These are phyloP conservation scores for Ogataea salicorniae DNA, from an alignment of 805 yeast species.

Conservation along the genomic window DNA sequence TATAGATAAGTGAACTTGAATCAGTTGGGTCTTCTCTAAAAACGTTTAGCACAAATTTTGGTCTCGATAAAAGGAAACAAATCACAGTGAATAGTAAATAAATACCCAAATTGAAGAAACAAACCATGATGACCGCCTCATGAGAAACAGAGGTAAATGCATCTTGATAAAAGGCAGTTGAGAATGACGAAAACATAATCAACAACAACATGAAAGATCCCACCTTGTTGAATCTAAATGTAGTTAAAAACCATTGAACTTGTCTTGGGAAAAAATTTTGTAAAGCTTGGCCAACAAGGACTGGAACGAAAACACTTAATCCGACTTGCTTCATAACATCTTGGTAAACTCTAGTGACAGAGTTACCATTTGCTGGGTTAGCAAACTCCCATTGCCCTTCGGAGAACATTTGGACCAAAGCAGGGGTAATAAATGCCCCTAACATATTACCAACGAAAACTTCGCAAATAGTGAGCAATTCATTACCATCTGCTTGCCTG, in stretches of 20 bases:
- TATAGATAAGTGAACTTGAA: slow-evolving; percentile 41
- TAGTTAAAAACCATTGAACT: slow-evolving; percentile 53
- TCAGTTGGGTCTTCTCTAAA: slow-evolving; percentile 45
- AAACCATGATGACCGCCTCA: slow-evolving; percentile 66
- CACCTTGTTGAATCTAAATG: slow-evolving; percentile 60
- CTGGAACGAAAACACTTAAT: slow-evolving; percentile 69
- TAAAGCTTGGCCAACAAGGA: slow-evolving; percentile 81
- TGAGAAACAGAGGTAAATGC: slow-evolving; percentile 55
- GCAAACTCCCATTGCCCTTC: slow-evolving; percentile 65
- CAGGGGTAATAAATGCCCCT: slow-evolving; percentile 88
- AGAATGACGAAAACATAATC: slow-evolving; percentile 57
- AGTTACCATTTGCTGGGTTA: slow-evolving; percentile 61
- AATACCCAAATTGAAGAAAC: slow-evolving; percentile 77
- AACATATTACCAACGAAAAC: slow-evolving; percentile 79
- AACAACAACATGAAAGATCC: slow-evolving; percentile 76
- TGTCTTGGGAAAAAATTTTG: slow-evolving; percentile 67
- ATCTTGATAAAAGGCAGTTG: slow-evolving; percentile 79
- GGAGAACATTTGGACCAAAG: slow-evolving; percentile 67
- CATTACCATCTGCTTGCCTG: slow-evolving; percentile 78
- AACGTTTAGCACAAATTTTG: slow-evolving; percentile 38
- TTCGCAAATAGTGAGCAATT: slow-evolving; percentile 66
- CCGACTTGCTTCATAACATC: slow-evolving; percentile 88
- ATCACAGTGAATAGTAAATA: slow-evolving; percentile 70
- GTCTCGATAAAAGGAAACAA: slow-evolving; percentile 58
- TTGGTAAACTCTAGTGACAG: slow-evolving; percentile 55